Conservation (phyloP, 2,329 filamentous ascomycete species). For the Ascocoryne sarcoides region DNA sequence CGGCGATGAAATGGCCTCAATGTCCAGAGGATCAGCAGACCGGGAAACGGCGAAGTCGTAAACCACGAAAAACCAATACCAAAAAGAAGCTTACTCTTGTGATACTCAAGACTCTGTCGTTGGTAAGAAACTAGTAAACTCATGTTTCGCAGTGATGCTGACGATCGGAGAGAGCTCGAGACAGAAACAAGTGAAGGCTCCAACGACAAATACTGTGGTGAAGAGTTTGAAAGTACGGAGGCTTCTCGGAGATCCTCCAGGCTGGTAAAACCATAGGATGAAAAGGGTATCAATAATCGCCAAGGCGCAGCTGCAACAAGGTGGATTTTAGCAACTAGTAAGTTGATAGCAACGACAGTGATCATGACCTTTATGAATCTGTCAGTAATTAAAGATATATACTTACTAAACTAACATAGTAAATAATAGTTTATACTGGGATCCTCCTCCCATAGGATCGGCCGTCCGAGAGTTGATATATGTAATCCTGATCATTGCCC, state of each 20-base stretch:
- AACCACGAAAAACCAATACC: background rate
- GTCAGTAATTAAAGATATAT: slow-evolving; percentile 38
- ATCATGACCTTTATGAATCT: too few species aligned
- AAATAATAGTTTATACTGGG: slow-evolving; percentile 43
- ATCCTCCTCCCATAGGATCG: slow-evolving; percentile 42
- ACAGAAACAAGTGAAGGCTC: slow-evolving; percentile 59
- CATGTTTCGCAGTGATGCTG: slow-evolving; percentile 41
- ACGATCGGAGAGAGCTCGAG: slow-evolving; percentile 55
- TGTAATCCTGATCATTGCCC: slow-evolving; percentile 28
- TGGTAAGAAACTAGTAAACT: slow-evolving; percentile 56
- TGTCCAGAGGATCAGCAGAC: slow-evolving; percentile 51
- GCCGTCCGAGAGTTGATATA: slow-evolving; percentile 42
- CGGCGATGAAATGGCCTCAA: slow-evolving; percentile 69
- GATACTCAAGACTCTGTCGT: slow-evolving; percentile 47
- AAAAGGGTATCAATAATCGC: slow-evolving; percentile 59
- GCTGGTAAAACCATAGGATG: slow-evolving; percentile 56
- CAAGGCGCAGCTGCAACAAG: slow-evolving; percentile 58
- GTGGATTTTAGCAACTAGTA: slow-evolving; percentile 53
- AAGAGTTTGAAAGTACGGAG: slow-evolving; percentile 54
- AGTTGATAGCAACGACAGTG: slow-evolving; percentile 61
- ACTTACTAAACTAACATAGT: slow-evolving; percentile 45
- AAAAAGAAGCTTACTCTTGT: slow-evolving; percentile 34
- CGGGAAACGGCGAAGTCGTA: background rate
- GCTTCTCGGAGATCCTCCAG: slow-evolving; percentile 45
- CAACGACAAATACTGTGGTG: slow-evolving; percentile 51